Evolutionary conservation across 1,284 basidiomycete genomes (phyloP).

Genomic region (Tetrapyrgos nigripes): DNA sequence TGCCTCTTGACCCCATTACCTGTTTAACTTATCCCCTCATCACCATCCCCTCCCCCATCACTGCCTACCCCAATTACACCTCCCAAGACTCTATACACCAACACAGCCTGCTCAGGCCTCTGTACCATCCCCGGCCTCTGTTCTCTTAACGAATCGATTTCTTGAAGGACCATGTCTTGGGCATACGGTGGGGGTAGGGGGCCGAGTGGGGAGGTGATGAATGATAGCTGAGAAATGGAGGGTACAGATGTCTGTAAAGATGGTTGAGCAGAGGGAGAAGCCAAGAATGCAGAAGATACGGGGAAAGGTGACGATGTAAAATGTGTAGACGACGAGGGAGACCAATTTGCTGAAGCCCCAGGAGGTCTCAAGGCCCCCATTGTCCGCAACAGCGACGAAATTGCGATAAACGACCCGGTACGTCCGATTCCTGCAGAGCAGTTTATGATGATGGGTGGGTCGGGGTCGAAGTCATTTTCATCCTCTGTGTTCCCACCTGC

Average conservation of each 20-base stretch:
- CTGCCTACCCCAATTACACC: no score
- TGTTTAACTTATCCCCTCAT: no score
- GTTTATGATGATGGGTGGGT: conserved; percentile 82
- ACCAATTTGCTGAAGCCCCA: conserved; percentile 14
- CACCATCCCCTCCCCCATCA: no score
- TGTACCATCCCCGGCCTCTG: conserved; percentile 86
- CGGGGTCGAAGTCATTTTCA: conserved; percentile 52
- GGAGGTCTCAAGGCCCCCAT: conserved; percentile 53
- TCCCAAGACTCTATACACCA: conserved; percentile 71
- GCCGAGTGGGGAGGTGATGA: conserved; percentile 66
- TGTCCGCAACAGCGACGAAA: conserved; percentile 74
- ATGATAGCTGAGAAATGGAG: no score
- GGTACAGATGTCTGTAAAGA: no score
- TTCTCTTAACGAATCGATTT: conserved; percentile 80
- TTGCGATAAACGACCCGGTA: conserved; percentile 87
- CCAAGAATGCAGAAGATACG: no score
- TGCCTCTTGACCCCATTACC: no score
- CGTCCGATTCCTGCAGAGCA: conserved; percentile 92
- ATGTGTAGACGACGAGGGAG: conserved; percentile 27
- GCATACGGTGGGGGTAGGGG: conserved; percentile 52
- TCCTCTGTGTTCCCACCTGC: no score
- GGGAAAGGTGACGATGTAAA: conserved; percentile 40
- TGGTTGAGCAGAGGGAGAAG: no score
- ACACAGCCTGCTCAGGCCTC: conserved; percentile 64
- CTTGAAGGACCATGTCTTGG: conserved; percentile 72